Conservation (phyloP, 1,139 yeast genomes). For the Taphrina communis region DNA sequence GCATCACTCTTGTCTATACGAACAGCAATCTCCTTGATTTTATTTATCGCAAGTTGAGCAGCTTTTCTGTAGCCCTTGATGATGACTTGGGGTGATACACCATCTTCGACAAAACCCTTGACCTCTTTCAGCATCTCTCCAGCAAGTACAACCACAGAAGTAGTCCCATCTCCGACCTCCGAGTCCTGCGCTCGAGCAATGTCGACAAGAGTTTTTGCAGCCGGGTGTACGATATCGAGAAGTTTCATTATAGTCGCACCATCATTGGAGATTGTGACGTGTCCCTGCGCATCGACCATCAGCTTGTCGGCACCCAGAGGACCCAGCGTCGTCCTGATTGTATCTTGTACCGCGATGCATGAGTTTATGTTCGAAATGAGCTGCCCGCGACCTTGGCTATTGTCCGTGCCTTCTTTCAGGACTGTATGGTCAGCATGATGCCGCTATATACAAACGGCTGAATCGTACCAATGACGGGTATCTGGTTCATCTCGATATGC, state of each 20-base stretch:
- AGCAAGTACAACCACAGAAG: slow-evolving; percentile 90
- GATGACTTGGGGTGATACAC: slow-evolving; percentile 87
- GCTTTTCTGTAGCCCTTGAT: slow-evolving; percentile 88
- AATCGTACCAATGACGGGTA: slow-evolving; percentile 43
- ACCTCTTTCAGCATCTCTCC: slow-evolving; percentile 94
- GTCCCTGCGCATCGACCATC: slow-evolving; percentile 56
- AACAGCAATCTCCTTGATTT: slow-evolving; percentile 75
- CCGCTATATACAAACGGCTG: neutral
- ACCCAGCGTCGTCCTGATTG: slow-evolving; percentile 91
- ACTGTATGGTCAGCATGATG: slow-evolving; percentile 66
- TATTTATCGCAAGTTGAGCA: slow-evolving; percentile 73
- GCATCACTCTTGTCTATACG: slow-evolving; percentile 60
- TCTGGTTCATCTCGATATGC: slow-evolving; percentile 22
- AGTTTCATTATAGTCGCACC: slow-evolving; percentile 91
- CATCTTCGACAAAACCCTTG: slow-evolving; percentile 89
- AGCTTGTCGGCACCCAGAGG: slow-evolving; percentile 90
- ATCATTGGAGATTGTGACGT: slow-evolving; percentile 93
- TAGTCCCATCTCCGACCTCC: slow-evolving; percentile 99
- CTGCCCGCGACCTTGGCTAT: slow-evolving; percentile 96
- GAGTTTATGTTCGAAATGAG: slow-evolving; percentile 94
- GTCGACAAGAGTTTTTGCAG: slow-evolving; percentile 93
- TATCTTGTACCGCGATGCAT: slow-evolving; percentile 94
- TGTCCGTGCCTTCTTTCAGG: slow-evolving; percentile 94
- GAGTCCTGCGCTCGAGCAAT: slow-evolving; percentile 97
- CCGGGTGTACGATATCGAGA: slow-evolving; percentile 96